Base-by-base conservation (phyloP, 2,329 filamentous ascomycete species). In the Venturia effusa region DNA sequence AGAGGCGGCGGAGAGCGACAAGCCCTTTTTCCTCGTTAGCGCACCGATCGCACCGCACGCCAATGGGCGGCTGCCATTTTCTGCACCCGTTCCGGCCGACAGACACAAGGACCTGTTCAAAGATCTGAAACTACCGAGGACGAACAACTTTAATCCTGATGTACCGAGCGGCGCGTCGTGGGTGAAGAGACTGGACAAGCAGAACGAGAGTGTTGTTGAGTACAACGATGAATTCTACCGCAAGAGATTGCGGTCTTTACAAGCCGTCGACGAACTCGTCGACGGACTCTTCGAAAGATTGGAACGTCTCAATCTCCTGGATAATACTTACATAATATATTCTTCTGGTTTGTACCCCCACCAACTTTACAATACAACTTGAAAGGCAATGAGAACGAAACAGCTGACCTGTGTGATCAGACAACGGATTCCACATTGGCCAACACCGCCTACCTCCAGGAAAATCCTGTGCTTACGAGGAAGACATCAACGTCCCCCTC, bases 11-110 rank as follows among this genome's bases (percentile, higher is more conserved):
- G 70, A 74, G 0, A 74, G 77, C 0, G 73, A 77, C 0, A 77
- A 80, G n/a, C 88, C 88, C 0, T 90, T 89, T 73, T 90, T 90
- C 70, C 71, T 91, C 4, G 81, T 80, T 0, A 78, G 88, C 7
- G 84, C 87, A 0, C 88, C 88, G 0, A 80, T 87, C 7, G 86
- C 84, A 0, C 88, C 88, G 0, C 88, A 91, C 68, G 60, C 71
- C 1, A 59, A 3, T 59, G 30, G 61, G 7, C 4, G 4, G 32
- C 51, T 34, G 22, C 65, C 66, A 70, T 55, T 55, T n/a, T 75
- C 78, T 4, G 77, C 78, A 0, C 85, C 85, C 0, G 77, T 88
- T 17, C 80, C 86, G 0, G 80, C 85, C 0, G 76, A 83, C 48
- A 78, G 86, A 55, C 87, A 90, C 66, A 76, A 79, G 45, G 73